Evolutionary conservation across 306 rosid species (phyloP).

Genomic region (Pachyrhizus erosus): DNA sequence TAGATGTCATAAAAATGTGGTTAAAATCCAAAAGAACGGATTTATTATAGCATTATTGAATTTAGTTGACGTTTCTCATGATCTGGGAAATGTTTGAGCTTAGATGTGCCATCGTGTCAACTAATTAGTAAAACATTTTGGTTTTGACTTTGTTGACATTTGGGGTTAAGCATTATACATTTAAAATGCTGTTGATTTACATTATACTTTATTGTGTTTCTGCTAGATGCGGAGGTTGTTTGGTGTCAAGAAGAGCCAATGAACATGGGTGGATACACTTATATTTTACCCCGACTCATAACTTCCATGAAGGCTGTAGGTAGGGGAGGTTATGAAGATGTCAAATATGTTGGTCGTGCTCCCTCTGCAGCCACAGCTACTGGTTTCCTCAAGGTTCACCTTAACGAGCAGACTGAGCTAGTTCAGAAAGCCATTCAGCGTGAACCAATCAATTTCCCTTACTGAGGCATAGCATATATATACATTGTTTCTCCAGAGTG

Average conservation of each 20-base stretch:
- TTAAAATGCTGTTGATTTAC: background rate
- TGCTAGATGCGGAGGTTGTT: conserved; percentile 83
- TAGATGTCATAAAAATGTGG: background rate
- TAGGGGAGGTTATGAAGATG: conserved; percentile 73
- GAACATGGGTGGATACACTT: conserved; percentile 91
- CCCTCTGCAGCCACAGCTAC: conserved; percentile 96
- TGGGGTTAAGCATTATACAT: background rate
- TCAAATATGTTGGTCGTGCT: conserved; percentile 85
- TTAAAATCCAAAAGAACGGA: background rate
- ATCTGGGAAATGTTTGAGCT: background rate
- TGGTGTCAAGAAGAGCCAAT: conserved; percentile 99
- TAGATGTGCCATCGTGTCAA: background rate
- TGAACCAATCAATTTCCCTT: conserved; percentile 62
- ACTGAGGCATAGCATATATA: conserved; percentile 21
- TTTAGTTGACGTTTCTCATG: background rate
- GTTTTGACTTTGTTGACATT: too few species aligned
- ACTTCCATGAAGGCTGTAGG: conserved; percentile 76
- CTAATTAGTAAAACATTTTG: background rate
- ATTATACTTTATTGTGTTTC: conserved; percentile 31
- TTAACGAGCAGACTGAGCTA: conserved; percentile 79
- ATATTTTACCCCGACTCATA: conserved; percentile 72
- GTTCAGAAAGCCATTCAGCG: conserved; percentile 79
- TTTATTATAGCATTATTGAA: background rate
- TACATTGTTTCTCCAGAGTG: background rate
- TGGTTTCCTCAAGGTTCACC: conserved; percentile 81